phyloP scores from a whole-genome alignment of 139 green algal genomes.

The Chlorella sp. region DNA sequence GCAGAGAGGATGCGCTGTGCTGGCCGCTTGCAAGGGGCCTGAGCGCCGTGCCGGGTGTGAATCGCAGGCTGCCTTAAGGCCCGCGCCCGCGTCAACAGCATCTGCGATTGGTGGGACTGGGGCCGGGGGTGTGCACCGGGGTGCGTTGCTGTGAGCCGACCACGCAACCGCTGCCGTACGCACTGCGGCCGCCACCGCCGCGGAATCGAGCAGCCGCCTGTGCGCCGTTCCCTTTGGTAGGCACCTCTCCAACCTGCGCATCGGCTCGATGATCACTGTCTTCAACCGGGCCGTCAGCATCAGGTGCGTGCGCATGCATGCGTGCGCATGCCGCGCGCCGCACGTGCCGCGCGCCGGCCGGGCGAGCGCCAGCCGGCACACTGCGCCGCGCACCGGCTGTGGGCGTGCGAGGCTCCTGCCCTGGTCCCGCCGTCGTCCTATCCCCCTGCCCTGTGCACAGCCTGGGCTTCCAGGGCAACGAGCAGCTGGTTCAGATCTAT shows the following conservation, averaged over 20 bases:
- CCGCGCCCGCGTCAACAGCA: conserved; percentile 7
- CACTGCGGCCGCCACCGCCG: too few relatives aligned
- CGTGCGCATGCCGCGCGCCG: too few relatives aligned
- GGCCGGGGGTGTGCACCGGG: too few relatives aligned
- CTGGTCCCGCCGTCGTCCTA: not conserved
- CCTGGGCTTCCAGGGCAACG: conserved; percentile 19
- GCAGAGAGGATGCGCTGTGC: not conserved
- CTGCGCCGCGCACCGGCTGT: too few relatives aligned
- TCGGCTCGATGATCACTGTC: conserved; percentile 14
- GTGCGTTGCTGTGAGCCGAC: too few relatives aligned
- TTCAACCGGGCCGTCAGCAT: conserved; percentile 22
- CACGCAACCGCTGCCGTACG: too few relatives aligned
- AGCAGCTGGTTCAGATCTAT: conserved; percentile 22
- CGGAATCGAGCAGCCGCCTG: too few relatives aligned
- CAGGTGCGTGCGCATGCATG: conserved; percentile 7
- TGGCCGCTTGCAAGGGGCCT: not conserved
- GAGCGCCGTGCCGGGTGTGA: not conserved
- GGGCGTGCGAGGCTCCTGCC: not conserved
- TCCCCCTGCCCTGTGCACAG: not conserved
- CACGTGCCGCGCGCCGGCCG: too few relatives aligned
- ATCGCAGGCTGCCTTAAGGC: not conserved
- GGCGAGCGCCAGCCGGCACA: too few relatives aligned
- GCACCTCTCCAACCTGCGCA: conserved; percentile 29
- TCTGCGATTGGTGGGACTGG: conserved; percentile 23
- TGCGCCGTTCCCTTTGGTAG: too few relatives aligned